Conservation (phyloP, 768 basidiomycete species). For the Naganishia randhawae region DNA sequence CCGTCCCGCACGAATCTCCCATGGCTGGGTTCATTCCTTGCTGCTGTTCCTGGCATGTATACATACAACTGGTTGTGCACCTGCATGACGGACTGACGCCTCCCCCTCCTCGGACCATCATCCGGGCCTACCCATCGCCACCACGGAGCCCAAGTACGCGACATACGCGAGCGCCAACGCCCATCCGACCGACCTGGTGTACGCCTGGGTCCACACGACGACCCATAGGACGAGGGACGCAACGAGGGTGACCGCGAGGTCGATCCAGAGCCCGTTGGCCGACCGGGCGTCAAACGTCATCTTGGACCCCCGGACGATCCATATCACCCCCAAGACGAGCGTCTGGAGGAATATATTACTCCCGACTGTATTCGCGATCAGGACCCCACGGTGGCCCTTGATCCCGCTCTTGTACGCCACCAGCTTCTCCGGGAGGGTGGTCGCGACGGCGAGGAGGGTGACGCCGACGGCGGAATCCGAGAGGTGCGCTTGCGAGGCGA, state of each 20-base stretch:
- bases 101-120: too few species aligned
- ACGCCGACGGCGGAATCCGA: slow-evolving; percentile 33
- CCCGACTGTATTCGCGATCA: slow-evolving; percentile 37
- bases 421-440: slow-evolving; percentile 40
- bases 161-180: slow-evolving; percentile 20
- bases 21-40: too few species aligned
- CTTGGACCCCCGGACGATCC: not conserved
- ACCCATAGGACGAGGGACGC: slow-evolving; percentile 15
- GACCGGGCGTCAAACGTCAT: not conserved
- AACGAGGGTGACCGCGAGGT: slow-evolving; percentile 15
- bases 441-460: slow-evolving; percentile 34
- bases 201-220: slow-evolving; percentile 25
- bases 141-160: slow-evolving; percentile 18
- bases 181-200: slow-evolving; percentile 25
- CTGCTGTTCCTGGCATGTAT: too few species aligned
- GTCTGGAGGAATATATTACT: slow-evolving; percentile 37
- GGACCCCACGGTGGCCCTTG: slow-evolving; percentile 32
- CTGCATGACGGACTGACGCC: too few species aligned
- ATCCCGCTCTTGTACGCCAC: slow-evolving; percentile 33
- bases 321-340: slow-evolving; percentile 34
- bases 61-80: too few species aligned
- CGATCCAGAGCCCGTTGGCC: slow-evolving; percentile 19
- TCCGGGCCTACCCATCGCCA: not conserved
- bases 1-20: too few species aligned
- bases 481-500: slow-evolving; percentile 30